phyloP scores from a whole-genome alignment of 768 basidiomycete genomes.

The Collybia sordida region DNA sequence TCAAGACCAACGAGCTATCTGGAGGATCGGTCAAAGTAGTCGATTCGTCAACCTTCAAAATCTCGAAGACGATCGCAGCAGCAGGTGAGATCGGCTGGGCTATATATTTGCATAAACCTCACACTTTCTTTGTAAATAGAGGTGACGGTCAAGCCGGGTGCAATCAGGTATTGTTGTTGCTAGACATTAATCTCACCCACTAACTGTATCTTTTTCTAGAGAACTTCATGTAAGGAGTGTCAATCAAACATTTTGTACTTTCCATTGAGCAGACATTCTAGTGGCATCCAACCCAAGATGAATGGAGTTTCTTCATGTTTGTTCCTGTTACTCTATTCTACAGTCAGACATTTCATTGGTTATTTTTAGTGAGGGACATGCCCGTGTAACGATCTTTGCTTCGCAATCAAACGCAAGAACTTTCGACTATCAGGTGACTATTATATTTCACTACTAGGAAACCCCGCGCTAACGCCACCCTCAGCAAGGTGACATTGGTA shows the following conservation, averaged over 20 bases:
- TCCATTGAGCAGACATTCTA: slow-evolving; percentile 18
- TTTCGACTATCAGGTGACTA: slow-evolving; percentile 52
- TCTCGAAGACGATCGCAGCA: slow-evolving; percentile 51
- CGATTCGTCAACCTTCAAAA: slow-evolving; percentile 50
- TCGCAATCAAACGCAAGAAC: slow-evolving; percentile 52
- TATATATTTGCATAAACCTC: not conserved
- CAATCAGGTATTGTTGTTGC: slow-evolving; percentile 38
- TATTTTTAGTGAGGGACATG: slow-evolving; percentile 45
- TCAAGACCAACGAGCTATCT: slow-evolving; percentile 38
- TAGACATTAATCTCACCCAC: not conserved
- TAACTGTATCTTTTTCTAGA: slow-evolving; percentile 22
- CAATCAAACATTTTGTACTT: not conserved
- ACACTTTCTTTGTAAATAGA: slow-evolving; percentile 22
- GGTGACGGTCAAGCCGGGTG: slow-evolving; percentile 57
- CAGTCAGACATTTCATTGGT: slow-evolving; percentile 3
- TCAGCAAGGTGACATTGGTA: slow-evolving; percentile 59
- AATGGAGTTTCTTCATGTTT: slow-evolving; percentile 63
- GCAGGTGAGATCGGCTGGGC: slow-evolving; percentile 25
- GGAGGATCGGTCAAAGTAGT: slow-evolving; percentile 54
- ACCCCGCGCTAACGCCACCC: not conserved
- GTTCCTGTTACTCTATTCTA: slow-evolving; percentile 11
- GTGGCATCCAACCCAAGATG: slow-evolving; percentile 74
- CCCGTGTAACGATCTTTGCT: slow-evolving; percentile 58
- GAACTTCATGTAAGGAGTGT: slow-evolving; percentile 51
- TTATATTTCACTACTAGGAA: not conserved